Base-by-base conservation (phyloP, 2,329 filamentous ascomycete species). In the Aspergillus japonicus region DNA sequence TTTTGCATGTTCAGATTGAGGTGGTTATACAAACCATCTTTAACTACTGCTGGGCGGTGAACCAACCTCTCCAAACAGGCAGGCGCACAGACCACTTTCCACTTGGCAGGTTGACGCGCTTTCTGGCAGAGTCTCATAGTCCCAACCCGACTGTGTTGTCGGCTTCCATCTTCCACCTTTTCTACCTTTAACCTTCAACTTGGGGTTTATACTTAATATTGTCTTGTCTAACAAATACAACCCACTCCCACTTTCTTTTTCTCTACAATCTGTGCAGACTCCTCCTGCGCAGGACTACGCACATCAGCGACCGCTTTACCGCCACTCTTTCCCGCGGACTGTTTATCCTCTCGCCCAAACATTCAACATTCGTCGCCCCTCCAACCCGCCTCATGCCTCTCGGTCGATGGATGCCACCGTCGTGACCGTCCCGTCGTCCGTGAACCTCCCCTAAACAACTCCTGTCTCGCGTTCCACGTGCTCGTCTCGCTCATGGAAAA, bases 401-500 rank as follows among this genome's bases (percentile, higher is more conserved):
- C 39, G n/a, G 53, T 55, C 29, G 39, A 44, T 44, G 39, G 19
- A 55, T 55, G 53, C 53, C 33, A 48, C 53, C 42, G 42, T 47
- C 19, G 42, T 55, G 53, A 47, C 39, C 48, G 19, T 50, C 48
- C 49, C 47, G 33, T 54, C 24, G 47, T 50, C 39, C 50, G 42
- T 49, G 54, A 61, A 57, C 47, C 39, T 48, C 47, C 26, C 47
- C 21, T 16, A 47, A 54, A 29, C 42, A 26, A 57, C 42, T 23
- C 29, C 31, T 44, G 26, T 31, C 29, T 23, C 24, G 26, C 12
- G 10, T 55, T 44, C 50, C 54, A 16, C 44, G 48, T 35, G 35
- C 47, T 50, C 39, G 12, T 39, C 35, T 54, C 39, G 56, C 61
- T 55, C 63, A 98, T 99, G 95, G 92, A 98, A 82, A 88, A 87